Evolutionary conservation across 352 stramenopile genomes (phyloP), one percentile per base, ranked within the genome.

Genomic region (Globisporangium apiculatum): DNA sequence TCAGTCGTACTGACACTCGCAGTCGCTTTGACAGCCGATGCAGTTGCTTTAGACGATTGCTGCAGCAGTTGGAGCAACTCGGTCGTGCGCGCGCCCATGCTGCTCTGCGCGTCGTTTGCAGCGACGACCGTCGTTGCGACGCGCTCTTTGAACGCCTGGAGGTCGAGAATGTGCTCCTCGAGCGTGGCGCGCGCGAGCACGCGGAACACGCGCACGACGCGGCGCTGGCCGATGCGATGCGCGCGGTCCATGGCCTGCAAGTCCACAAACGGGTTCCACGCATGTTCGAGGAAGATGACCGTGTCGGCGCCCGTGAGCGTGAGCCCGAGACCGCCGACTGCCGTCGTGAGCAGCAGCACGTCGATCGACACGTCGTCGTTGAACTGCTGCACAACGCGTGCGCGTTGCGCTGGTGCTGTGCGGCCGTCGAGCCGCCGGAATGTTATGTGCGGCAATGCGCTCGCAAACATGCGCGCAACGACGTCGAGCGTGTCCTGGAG

Each of bases 221-320:
- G 70, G 36, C 66, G 79, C 58, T 95, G 85, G 0, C 85, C 85
- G 43, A 95, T 80, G 6, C 85, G 83, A 53, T 95, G 85, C 14
- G 80, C 83, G 38, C 85, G 72, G 63, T 95, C 85, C 85, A 95
- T 97, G 10, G 88, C 92, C 64, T 98, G 93, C 46, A 98, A 48
- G 66, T 99, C 96, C 40, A 97, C 86, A 66, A 97, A 95, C 17
- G 97, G 97, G 64, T 99, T 99, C 94, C 96, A 99, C 55, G 97
- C 94, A 59, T 98, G 91, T 70, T 99, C 97, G 1, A 99, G 66
- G 64, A 99, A 99, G 42, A 99, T 96, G 8, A 99, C 97, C 0
- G 90, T 98, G 69, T 99, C 94, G 4, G 96, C 97, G 10, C 86
- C 90, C 7, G 94, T 98, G 48, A 99, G 78, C 57, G 98, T 99